A percentile compares a stretch with the other conserved stretches of the same genome.
phyloP scores from a whole-genome alignment of 2,329 filamentous ascomycete genomes.

The Pochonia chlamydosporia region DNA sequence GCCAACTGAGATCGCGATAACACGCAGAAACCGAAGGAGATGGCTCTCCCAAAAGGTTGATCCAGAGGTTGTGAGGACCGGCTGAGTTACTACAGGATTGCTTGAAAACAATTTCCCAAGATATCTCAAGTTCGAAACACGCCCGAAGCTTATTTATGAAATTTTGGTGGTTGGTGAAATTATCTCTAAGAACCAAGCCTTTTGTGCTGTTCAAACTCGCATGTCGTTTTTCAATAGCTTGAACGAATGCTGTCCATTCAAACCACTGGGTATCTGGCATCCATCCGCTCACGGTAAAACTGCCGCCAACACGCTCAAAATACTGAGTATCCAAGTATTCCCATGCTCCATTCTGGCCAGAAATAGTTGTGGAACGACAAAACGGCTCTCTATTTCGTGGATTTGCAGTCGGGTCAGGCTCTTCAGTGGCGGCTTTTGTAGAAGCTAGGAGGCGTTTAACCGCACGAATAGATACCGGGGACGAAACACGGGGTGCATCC shows the following conservation, averaged over 20 bases:
- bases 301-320: conserved; percentile 30
- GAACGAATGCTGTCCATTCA: conserved; percentile 22
- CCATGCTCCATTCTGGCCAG: conserved; percentile 24
- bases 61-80: conserved; percentile 26
- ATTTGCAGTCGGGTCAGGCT: neutral
- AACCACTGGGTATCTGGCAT: conserved; percentile 35
- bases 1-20: conserved; percentile 15
- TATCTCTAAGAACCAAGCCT: conserved; percentile 8
- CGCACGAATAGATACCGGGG: neutral
- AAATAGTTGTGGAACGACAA: conserved; percentile 13
- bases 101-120: conserved; percentile 23
- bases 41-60: conserved; percentile 18
- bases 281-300: conserved; percentile 38
- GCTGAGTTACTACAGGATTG: conserved; percentile 15
- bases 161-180: conserved; percentile 10
- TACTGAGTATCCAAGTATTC: conserved; percentile 22
- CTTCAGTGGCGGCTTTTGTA: neutral
- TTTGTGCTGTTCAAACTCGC: conserved; percentile 8
- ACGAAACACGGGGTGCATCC: conserved; percentile 2
- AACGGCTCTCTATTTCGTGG: neutral
- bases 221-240: conserved; percentile 22
- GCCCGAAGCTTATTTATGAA: conserved; percentile 27
- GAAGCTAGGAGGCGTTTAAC: neutral
- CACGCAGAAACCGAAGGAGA: neutral
- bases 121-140: conserved; percentile 42